Evolutionary conservation across 2,329 filamentous ascomycete species (phyloP), one percentile per base, ranked within the genome.

Genomic region (Ascochyta rabiei): DNA sequence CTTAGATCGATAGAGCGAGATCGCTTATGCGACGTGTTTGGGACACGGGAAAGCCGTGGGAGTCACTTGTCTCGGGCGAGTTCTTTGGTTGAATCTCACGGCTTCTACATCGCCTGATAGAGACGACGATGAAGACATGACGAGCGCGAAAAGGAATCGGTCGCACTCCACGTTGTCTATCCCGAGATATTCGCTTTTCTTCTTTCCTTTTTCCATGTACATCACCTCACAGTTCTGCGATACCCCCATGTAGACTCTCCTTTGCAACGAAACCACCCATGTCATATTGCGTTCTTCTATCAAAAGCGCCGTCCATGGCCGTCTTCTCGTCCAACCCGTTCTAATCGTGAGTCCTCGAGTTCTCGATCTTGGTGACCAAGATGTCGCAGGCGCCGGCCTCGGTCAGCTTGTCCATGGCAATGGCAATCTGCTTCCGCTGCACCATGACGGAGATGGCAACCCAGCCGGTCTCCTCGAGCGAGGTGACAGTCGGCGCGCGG

Each of bases 381-480:
- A 97, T 92, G 75, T 97, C 93, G 48, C 86, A 86, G 1, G 92
- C 93, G 2, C 92, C 92, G 24, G 89, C 83, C 68, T 83, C 85
- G 28, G 83, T 86, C 71, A 96, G 75, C 65, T 90, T 84, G 74
- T 97, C 93, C 93, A 97, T 97, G 33, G 89, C 90, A 6, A 85
- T 81, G 2, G 92, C 92, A 69, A 96, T 89, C 68, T 84, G 84
- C 80, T 91, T 93, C 80, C 91, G 90, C 80, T 91, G 87, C 6
- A 96, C 93, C 93, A 98, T 98, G 44, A 88, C 87, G 72, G 87
- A 91, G 60, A 98, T 89, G n/a, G 93, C 93, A 31, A 97, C 91
- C 93, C 93, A 98, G 48, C 88, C 90, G 51, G 91, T 86, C 70
- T 91, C 89, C 64, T 97, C 93, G 3, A 99, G 82, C 15, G 89